phyloP scores from a whole-genome alignment of 1,139 yeast genomes.

The Schwanniomyces etchellsii region DNA sequence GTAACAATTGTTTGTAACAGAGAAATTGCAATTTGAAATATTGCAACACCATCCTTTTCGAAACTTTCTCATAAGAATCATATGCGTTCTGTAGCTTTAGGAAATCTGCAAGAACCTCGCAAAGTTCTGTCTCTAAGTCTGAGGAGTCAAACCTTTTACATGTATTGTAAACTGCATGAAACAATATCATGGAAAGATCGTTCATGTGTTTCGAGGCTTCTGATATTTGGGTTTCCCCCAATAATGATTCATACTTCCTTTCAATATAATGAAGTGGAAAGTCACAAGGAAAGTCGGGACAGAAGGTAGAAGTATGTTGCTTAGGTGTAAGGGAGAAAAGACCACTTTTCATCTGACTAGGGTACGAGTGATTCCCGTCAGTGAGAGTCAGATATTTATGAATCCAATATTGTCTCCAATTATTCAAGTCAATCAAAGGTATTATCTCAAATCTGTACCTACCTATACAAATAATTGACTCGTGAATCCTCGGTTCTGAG shows the following conservation, averaged over 20 bases:
- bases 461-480: too few relatives aligned
- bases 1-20: conserved; percentile 3
- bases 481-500: too few relatives aligned
- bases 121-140: conserved; percentile 1
- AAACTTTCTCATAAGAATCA: not conserved
- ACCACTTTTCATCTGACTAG: not conserved
- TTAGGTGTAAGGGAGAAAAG: not conserved
- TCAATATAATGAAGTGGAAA: conserved; percentile 1
- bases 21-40: conserved; percentile 3
- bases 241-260: conserved; percentile 2
- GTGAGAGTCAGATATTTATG: not conserved
- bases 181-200: conserved; percentile 1
- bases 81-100: conserved; percentile 1
- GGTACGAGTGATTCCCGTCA: not conserved
- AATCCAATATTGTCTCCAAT: conserved; percentile 16
- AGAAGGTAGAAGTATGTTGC: not conserved
- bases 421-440: conserved; percentile 4
- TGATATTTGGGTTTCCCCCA: not conserved
- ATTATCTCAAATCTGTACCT: too few relatives aligned
- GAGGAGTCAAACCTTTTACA: conserved; percentile 1
- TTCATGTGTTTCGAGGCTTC: not conserved
- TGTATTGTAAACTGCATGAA: conserved; percentile 1
- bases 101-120: conserved; percentile 1
- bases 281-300: not conserved
- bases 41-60: conserved; percentile 1